Percentiles rank a stretch among this genome's conserved stretches.
These are phyloP conservation scores for Melampsora americana DNA, from an alignment of 1,284 basidiomycete genomes.

Conservation along the genomic window DNA sequence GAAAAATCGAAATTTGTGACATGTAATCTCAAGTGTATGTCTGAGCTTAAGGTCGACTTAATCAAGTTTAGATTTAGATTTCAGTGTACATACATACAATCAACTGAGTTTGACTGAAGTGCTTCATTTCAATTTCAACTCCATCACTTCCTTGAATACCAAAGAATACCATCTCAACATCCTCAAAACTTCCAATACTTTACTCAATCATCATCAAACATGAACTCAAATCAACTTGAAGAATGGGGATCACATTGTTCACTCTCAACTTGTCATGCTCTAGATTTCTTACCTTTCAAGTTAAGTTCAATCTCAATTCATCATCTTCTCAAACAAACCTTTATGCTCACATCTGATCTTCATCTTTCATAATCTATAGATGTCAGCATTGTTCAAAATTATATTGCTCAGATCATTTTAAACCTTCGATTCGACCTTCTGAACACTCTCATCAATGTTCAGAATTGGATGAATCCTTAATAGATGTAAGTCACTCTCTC, in stretches of 20 bases:
- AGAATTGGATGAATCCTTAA: constrained; percentile 1
- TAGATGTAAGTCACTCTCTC: background rate
- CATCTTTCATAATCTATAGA: background rate
- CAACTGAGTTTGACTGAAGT: too few relatives aligned
- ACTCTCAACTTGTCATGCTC: constrained; percentile 26
- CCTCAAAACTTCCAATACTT: background rate
- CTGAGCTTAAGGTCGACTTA: too few relatives aligned
- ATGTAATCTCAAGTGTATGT: too few relatives aligned
- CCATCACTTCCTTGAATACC: too few relatives aligned
- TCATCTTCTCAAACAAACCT: background rate
- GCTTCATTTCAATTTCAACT: too few relatives aligned
- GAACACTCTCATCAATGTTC: background rate
- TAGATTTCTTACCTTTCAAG: constrained; percentile 44
- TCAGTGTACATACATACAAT: too few relatives aligned
- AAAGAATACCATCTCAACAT: too few relatives aligned
- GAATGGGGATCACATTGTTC: constrained; percentile 44
- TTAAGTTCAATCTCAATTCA: background rate
- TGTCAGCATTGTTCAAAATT: constrained; percentile 36
- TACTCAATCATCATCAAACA: background rate
- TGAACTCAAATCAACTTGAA: constrained; percentile 31
- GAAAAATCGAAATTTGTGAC: too few relatives aligned
- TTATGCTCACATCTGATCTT: background rate
- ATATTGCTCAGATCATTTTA: constrained; percentile 42
- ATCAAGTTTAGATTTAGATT: too few relatives aligned
- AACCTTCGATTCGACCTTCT: constrained; percentile 20